Percentiles rank a stretch among this genome's conserved stretches.
Evolutionary conservation across 176 grass and related monocot genomes (phyloP).

Genomic region (Aegilops umbellulata): DNA sequence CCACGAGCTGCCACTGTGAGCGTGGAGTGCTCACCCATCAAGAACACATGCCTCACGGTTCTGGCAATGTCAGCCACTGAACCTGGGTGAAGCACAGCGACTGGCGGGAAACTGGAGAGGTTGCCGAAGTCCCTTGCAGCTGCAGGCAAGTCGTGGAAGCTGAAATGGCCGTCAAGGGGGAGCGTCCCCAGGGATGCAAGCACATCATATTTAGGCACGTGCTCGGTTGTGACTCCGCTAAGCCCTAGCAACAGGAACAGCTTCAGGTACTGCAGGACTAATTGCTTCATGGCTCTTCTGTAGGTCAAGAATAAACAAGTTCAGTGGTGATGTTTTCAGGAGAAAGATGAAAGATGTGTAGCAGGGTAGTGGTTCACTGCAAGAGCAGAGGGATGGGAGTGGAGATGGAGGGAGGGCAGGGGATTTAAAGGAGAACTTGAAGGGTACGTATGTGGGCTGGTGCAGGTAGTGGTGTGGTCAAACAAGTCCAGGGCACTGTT

Average conservation of each 20-base stretch:
- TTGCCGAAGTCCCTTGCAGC: constrained; percentile 77
- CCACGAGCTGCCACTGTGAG: constrained; percentile 82
- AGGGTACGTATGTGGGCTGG: constrained; percentile 16
- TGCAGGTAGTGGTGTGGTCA: constrained; percentile 33
- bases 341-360: constrained; percentile 21
- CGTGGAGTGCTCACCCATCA: constrained; percentile 36
- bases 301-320: constrained; percentile 6
- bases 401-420: constrained; percentile 45
- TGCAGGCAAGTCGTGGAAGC: constrained; percentile 46
- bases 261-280: constrained; percentile 40
- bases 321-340: constrained; percentile 18
- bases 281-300: constrained; percentile 37
- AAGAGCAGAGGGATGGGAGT: constrained; percentile 30
- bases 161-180: constrained; percentile 53
- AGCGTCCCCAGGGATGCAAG: constrained; percentile 35
- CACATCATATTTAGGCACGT: constrained; percentile 35
- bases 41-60: constrained; percentile 57
- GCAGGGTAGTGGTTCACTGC: constrained; percentile 11
- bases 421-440: constrained; percentile 62
- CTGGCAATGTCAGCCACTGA: constrained; percentile 56
- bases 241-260: constrained; percentile 53
- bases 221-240: constrained; percentile 37
- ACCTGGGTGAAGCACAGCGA: constrained; percentile 55
- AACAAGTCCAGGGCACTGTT: constrained; percentile 20
- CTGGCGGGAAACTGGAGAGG: constrained; percentile 37